These are phyloP conservation scores for Tubosaeta brunneosetosa DNA, from an alignment of 768 basidiomycete species.

Conservation along the genomic window DNA sequence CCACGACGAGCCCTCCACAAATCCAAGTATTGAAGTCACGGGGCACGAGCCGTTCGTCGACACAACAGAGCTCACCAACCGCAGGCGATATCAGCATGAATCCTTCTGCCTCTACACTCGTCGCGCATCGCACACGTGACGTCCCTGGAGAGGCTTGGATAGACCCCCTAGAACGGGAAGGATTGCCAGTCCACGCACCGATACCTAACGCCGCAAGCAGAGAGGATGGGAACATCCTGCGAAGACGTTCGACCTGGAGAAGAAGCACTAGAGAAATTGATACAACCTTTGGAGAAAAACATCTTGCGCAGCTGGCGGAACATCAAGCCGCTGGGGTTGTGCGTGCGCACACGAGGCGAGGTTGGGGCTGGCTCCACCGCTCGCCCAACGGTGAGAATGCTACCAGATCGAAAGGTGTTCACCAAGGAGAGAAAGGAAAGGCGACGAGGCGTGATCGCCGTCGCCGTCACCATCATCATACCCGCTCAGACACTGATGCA, in stretches of 20 bases:
- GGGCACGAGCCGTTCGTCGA: constrained; percentile 1
- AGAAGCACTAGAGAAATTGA: constrained; percentile 6
- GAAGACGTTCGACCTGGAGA: constrained; percentile 17
- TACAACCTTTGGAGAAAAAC: constrained; percentile 7
- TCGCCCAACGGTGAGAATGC: constrained; percentile 1
- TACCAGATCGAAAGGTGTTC: neutral
- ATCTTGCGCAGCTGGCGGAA: constrained; percentile 28
- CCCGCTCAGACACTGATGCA: constrained; percentile 9
- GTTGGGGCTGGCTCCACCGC: constrained; percentile 18
- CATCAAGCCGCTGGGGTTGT: constrained; percentile 41
- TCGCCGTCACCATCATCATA: neutral
- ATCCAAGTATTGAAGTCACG: constrained; percentile 6
- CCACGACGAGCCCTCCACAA: neutral
- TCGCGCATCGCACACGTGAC: constrained; percentile 28
- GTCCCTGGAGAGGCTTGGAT: constrained; percentile 55
- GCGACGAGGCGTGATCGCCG: neutral
- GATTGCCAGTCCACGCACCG: constrained; percentile 44
- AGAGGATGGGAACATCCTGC: neutral
- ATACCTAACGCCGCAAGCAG: constrained; percentile 9
- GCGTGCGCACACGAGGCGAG: constrained; percentile 38
- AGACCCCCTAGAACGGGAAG: constrained; percentile 59
- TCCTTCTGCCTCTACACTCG: constrained; percentile 15
- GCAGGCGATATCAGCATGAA: neutral
- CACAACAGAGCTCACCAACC: constrained; percentile 9
- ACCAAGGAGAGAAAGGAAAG: constrained; percentile 8